Base-by-base conservation (phyloP, 805 yeast species). In the Yamadazyma philogaea region DNA sequence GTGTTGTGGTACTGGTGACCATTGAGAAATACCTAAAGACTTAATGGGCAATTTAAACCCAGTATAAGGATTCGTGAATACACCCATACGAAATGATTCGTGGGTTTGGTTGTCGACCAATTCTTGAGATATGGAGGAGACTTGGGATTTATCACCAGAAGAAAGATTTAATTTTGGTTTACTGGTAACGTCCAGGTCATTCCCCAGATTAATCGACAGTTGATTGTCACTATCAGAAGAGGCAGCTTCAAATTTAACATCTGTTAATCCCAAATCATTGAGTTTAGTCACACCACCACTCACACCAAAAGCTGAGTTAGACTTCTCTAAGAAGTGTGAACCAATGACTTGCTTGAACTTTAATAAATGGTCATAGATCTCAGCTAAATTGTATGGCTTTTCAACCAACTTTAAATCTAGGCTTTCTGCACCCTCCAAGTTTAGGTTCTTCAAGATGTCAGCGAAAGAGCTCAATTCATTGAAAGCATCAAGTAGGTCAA, bases 1-100 rank as follows among this genome's bases (percentile, higher is more conserved):
- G 39, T 70, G 65, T 14, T 82, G 69, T 22, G 91, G 83, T 11
- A 88, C 88, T 3, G 97, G 96, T 50, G 86, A 82, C 93, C 96
- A 91, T 41, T 79, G 77, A 11, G 96, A 86, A 38, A 88, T 60
- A 40, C 68, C 57, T 37, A 79, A 63, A 0, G 77, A 66, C 50
- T 72, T 77, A 47, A 93, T 64, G 7, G 91, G 84, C 16, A 74
- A 66, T 28, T 60, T 54, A 39, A 70, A 51, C 34, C 54, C 45
- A 26, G 50, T 50, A 34, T 55, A 55, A 12, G 66, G 49, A 11
- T 61, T 53, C 19, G 61, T 57, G 14, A 63, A 62, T 4, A 57
- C 52, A 2, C 74, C 66, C 41, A 60, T 55, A 2, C 44, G 42
- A 34, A 39, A 43, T 34, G 57, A 38, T 34, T 52, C 43, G 27